These are phyloP conservation scores for Rhypophila decipiens DNA, from an alignment of 495 filamentous ascomycete species.

Conservation along the genomic window DNA sequence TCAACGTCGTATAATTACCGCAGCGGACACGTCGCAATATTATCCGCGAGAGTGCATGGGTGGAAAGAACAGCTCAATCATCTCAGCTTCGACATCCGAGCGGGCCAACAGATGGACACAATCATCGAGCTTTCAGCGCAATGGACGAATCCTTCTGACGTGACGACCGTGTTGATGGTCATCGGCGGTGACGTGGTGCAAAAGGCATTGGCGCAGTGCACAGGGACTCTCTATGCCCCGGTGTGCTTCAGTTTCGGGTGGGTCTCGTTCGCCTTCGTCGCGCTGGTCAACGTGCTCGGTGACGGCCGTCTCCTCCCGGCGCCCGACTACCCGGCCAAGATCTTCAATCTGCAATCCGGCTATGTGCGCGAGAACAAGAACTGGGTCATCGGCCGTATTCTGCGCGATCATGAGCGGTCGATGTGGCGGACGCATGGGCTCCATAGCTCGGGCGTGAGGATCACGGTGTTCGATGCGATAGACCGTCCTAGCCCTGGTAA, in stretches of 20 bases:
- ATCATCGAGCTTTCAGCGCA: too few species aligned
- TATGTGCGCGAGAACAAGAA: constrained; percentile 36
- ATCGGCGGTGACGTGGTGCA: too few species aligned
- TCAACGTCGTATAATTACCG: too few species aligned
- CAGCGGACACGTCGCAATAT: too few species aligned
- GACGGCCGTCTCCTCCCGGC: constrained; percentile 38
- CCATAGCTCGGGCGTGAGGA: neutral
- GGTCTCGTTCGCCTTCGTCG: constrained; percentile 41
- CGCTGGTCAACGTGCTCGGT: constrained; percentile 36
- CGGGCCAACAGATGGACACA: too few species aligned
- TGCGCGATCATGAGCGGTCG: constrained; percentile 43
- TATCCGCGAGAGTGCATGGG: too few species aligned
- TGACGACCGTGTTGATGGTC: too few species aligned
- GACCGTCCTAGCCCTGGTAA: neutral
- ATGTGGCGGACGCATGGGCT: constrained; percentile 3
- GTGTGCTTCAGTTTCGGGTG: constrained; percentile 52
- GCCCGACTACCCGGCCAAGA: constrained; percentile 23
- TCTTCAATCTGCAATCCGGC: constrained; percentile 41
- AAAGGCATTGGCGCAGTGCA: too few species aligned
- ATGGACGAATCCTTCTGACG: too few species aligned
- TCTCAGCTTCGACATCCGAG: too few species aligned
- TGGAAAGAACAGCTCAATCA: too few species aligned
- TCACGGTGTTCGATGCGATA: neutral
- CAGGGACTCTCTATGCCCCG: constrained; percentile 22
- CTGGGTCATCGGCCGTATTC: constrained; percentile 46